Evolutionary conservation across 805 yeast genomes (phyloP).

Genomic region (Blastobotrys muscicola): DNA sequence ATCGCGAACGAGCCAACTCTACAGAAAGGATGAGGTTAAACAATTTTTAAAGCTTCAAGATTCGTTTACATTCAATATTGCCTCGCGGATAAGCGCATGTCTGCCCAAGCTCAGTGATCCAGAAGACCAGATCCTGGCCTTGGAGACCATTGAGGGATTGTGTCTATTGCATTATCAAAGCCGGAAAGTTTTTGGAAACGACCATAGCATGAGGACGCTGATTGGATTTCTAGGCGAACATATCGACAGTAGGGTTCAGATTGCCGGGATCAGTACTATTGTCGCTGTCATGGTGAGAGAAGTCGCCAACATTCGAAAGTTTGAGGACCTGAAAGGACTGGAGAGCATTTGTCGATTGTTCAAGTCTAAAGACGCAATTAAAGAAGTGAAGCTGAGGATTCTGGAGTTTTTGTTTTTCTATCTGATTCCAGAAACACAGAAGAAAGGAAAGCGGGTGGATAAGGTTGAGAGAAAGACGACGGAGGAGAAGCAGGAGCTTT

Average conservation of each 20-base stretch:
- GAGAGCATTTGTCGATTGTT: constrained; percentile 40
- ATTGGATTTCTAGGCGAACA: constrained; percentile 20
- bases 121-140: constrained; percentile 8
- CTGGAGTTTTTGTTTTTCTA: constrained; percentile 65
- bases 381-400: constrained; percentile 50
- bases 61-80: constrained; percentile 42
- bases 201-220: constrained; percentile 30
- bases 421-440: constrained; percentile 47
- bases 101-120: constrained; percentile 20
- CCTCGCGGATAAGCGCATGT: constrained; percentile 24
- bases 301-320: constrained; percentile 45
- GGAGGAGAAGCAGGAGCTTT: constrained; percentile 35
- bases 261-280: constrained; percentile 41
- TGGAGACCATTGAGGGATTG: constrained; percentile 47
- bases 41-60: constrained; percentile 34
- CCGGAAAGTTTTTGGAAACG: constrained; percentile 39
- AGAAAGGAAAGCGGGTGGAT: constrained; percentile 12
- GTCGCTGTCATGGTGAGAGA: constrained; percentile 51
- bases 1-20: neutral
- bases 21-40: constrained; percentile 4
- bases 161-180: constrained; percentile 50
- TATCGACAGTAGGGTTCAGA: constrained; percentile 23
- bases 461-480: constrained; percentile 30
- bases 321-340: constrained; percentile 51
- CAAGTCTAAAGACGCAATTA: constrained; percentile 33